These are phyloP conservation scores for Gracilaria domingensis DNA, from an alignment of 23 red algal species.

Conservation along the genomic window DNA sequence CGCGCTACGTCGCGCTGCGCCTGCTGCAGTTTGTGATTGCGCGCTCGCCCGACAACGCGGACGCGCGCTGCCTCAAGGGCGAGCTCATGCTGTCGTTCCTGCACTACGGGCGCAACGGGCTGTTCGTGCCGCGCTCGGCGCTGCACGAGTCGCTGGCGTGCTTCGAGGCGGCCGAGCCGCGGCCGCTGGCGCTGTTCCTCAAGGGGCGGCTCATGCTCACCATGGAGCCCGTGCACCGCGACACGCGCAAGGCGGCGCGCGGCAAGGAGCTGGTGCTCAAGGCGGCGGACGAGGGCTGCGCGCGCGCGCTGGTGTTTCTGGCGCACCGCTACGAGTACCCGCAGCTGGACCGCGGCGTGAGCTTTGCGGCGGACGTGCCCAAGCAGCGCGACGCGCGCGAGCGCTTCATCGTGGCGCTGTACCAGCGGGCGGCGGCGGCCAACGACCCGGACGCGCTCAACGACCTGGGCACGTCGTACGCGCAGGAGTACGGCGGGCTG, in stretches of 20 bases:
- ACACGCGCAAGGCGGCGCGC: constrained; percentile 1
- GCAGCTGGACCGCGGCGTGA: constrained; percentile 18
- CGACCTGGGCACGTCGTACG: constrained; percentile 68
- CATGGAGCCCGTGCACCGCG: constrained; percentile 50
- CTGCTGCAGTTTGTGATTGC: not conserved
- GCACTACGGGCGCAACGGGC: constrained; percentile 51
- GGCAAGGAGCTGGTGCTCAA: constrained; percentile 32
- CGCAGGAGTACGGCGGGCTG: constrained; percentile 50
- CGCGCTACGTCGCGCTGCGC: constrained; percentile 41
- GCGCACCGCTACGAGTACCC: constrained; percentile 70
- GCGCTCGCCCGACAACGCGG: constrained; percentile 4
- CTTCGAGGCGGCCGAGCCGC: constrained; percentile 24
- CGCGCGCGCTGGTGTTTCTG: constrained; percentile 54
- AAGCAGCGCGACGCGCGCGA: constrained; percentile 30
- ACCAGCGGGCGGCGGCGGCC: constrained; percentile 44
- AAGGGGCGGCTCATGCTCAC: constrained; percentile 63
- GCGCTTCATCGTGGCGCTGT: constrained; percentile 42
- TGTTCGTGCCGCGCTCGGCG: constrained; percentile 18
- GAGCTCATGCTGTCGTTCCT: constrained; percentile 42
- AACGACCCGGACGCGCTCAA: constrained; percentile 59
- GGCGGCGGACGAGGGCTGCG: constrained; percentile 24
- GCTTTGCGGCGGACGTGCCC: constrained; percentile 59
- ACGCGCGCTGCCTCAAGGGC: constrained; percentile 64
- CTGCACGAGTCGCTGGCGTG: constrained; percentile 44
- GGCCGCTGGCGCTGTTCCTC: constrained; percentile 21